Conservation (phyloP, 2,329 filamentous ascomycete species). For the Pseudogymnoascus sp. region DNA sequence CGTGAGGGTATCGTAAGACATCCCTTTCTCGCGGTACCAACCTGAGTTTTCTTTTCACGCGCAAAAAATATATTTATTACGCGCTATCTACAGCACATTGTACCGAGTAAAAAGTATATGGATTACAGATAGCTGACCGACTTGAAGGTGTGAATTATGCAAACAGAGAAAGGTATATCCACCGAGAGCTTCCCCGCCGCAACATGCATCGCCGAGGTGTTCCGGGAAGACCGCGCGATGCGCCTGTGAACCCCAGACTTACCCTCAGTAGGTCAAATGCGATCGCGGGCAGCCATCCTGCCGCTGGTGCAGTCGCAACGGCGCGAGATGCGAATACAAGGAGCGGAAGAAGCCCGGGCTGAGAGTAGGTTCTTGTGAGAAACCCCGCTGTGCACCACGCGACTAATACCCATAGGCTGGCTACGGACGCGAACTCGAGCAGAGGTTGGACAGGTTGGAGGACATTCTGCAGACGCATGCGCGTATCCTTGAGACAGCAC, state of each 20-base stretch:
- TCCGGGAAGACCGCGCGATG: not conserved
- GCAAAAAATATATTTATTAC: slow-evolving; percentile 13
- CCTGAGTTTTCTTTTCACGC: slow-evolving; percentile 18
- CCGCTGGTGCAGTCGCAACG: slow-evolving; percentile 60
- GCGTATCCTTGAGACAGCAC: slow-evolving; percentile 55
- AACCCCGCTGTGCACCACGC: not conserved
- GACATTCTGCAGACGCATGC: slow-evolving; percentile 59
- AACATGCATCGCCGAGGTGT: not conserved
- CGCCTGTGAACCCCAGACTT: not conserved
- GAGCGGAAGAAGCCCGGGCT: slow-evolving; percentile 62
- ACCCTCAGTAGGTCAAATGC: slow-evolving; percentile 54
- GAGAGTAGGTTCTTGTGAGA: slow-evolving; percentile 14
- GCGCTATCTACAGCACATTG: slow-evolving; percentile 14
- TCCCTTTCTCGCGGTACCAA: slow-evolving; percentile 20
- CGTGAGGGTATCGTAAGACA: slow-evolving; percentile 42
- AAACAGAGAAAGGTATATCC: slow-evolving; percentile 69
- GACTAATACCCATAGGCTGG: slow-evolving; percentile 40
- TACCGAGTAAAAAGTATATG: slow-evolving; percentile 15
- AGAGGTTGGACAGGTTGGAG: slow-evolving; percentile 63
- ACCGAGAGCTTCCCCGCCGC: not conserved
- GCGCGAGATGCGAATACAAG: slow-evolving; percentile 58
- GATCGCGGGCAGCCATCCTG: slow-evolving; percentile 68
- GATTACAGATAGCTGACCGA: slow-evolving; percentile 27
- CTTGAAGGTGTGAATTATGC: slow-evolving; percentile 63
- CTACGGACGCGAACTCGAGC: slow-evolving; percentile 67